phyloP scores from a whole-genome alignment of 225 moss, liverwort and hornwort species.

The Anthoceros angustus region DNA sequence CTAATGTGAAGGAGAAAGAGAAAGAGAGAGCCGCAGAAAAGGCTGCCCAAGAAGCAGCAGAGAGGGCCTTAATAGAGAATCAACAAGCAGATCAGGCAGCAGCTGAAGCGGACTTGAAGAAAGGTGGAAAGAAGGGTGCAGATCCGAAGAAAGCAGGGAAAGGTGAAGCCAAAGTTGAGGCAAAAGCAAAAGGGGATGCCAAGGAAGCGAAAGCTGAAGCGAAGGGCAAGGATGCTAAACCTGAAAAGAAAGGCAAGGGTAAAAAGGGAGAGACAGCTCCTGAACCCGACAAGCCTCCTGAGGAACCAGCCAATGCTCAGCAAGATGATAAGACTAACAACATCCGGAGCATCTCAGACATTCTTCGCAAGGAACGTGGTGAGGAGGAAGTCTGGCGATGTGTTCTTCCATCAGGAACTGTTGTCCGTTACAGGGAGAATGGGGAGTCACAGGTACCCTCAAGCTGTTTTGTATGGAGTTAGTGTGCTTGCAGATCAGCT shows the following conservation, averaged over 20 bases:
- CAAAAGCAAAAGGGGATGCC: neutral
- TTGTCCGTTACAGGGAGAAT: conserved; percentile 57
- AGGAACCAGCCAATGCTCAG: too few species aligned
- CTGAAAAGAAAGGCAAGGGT: neutral
- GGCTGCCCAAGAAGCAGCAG: neutral
- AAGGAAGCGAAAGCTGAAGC: conserved; percentile 8
- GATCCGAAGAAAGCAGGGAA: conserved; percentile 14
- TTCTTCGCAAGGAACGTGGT: conserved; percentile 29
- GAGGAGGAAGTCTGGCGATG: conserved; percentile 55
- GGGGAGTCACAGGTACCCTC: conserved; percentile 46
- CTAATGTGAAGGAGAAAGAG: conserved; percentile 16
- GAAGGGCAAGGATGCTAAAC: neutral
- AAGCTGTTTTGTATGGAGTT: neutral
- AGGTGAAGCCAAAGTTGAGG: neutral
- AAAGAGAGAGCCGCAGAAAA: neutral
- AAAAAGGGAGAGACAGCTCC: too few species aligned
- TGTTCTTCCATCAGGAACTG: conserved; percentile 62
- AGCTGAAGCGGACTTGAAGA: neutral
- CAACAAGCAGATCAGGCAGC: conserved; percentile 4
- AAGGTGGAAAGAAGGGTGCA: conserved; percentile 4
- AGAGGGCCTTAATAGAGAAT: neutral
- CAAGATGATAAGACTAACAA: conserved; percentile 9
- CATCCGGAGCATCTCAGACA: conserved; percentile 24
- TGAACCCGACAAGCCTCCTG: too few species aligned
- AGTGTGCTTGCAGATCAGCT: neutral